Evolutionary conservation across 495 filamentous ascomycete genomes (phyloP).

Genomic region (Penicillium tannophilum): DNA sequence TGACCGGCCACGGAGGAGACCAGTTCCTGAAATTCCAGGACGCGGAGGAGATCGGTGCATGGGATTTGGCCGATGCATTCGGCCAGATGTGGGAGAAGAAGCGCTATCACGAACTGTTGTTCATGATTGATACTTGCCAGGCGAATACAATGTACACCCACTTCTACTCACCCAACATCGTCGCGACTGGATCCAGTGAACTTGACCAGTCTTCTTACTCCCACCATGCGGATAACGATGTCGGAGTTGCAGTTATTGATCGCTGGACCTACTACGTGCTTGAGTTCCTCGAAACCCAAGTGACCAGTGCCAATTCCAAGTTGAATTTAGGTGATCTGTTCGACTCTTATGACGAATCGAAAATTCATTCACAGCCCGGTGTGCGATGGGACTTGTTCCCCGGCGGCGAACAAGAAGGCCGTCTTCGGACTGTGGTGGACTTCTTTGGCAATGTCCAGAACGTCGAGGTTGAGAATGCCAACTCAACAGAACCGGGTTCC

Average conservation of each 20-base stretch:
- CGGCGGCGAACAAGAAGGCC: constrained; percentile 72
- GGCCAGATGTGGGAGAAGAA: constrained; percentile 99
- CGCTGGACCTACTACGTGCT: constrained; percentile 98
- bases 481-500: constrained; percentile 52
- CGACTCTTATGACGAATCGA: constrained; percentile 89
- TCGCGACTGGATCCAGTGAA: constrained; percentile 91
- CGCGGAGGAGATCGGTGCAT: constrained; percentile 93
- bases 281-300: constrained; percentile 91
- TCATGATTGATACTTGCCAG: constrained; percentile 99
- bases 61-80: constrained; percentile 95
- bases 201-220: constrained; percentile 94
- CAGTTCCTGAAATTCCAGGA: constrained; percentile 99
- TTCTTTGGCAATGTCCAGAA: constrained; percentile 99
- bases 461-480: constrained; percentile 78
- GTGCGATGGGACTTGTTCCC: constrained; percentile 90
- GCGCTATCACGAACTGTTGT: constrained; percentile 90
- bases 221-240: constrained; percentile 96
- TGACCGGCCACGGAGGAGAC: constrained; percentile 99
- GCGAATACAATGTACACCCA: constrained; percentile 99
- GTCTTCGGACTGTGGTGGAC: constrained; percentile 81
- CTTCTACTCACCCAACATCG: constrained; percentile 95
- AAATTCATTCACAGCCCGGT: constrained; percentile 92
- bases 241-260: constrained; percentile 97
- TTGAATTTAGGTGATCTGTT: constrained; percentile 90
- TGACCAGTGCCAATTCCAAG: constrained; percentile 78